phyloP scores from a whole-genome alignment of 768 basidiomycete genomes.

The Mycena crocata region DNA sequence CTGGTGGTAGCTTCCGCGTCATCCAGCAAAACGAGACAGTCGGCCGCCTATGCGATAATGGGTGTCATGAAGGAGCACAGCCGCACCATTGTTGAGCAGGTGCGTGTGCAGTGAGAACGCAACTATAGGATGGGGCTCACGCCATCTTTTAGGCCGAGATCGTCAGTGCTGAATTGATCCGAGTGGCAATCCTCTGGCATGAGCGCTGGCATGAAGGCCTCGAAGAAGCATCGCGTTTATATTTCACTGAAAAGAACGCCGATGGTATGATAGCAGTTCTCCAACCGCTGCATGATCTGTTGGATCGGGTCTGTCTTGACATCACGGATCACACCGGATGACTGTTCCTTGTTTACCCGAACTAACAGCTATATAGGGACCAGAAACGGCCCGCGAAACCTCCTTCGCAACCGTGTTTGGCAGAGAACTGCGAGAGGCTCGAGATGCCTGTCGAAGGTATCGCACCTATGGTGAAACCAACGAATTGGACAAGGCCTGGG shows the following conservation, averaged over 20 bases:
- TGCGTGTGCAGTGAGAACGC: slow-evolving; percentile 42
- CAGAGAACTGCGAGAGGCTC: slow-evolving; percentile 90
- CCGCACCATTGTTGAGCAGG: slow-evolving; percentile 87
- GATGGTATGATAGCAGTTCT: slow-evolving; percentile 96
- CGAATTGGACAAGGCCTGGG: slow-evolving; percentile 98
- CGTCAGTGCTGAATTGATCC: slow-evolving; percentile 94
- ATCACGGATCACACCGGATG: neutral
- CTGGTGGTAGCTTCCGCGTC: slow-evolving; percentile 98
- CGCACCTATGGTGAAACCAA: slow-evolving; percentile 86
- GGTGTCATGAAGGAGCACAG: slow-evolving; percentile 95
- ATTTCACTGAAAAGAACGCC: slow-evolving; percentile 97
- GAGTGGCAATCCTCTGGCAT: slow-evolving; percentile 98
- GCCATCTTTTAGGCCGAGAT: slow-evolving; percentile 69
- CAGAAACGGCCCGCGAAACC: slow-evolving; percentile 93
- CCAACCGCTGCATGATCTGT: slow-evolving; percentile 91
- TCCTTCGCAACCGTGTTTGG: slow-evolving; percentile 96
- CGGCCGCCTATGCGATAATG: slow-evolving; percentile 90
- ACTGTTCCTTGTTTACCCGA: too few species aligned
- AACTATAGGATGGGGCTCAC: slow-evolving; percentile 13
- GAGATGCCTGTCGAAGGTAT: slow-evolving; percentile 90
- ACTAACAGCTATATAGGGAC: slow-evolving; percentile 68
- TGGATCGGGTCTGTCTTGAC: slow-evolving; percentile 74
- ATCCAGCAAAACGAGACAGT: slow-evolving; percentile 82
- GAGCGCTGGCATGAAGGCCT: slow-evolving; percentile 99
- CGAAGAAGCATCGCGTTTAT: slow-evolving; percentile 95